These are phyloP conservation scores for Ogataea allantospora DNA, from an alignment of 805 yeast genomes.

Conservation along the genomic window DNA sequence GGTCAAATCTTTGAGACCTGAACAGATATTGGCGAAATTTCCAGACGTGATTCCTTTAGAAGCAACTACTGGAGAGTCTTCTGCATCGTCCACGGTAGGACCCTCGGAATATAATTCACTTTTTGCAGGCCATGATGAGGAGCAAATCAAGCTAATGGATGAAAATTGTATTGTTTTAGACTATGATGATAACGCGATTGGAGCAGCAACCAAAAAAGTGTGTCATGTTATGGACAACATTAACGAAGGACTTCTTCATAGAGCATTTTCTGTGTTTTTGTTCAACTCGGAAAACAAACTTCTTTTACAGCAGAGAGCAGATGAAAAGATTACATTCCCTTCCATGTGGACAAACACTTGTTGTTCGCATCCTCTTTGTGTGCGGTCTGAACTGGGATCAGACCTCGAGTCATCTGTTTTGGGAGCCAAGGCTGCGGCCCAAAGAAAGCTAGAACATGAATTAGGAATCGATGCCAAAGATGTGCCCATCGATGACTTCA, in stretches of 20 bases:
- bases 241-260: conserved; percentile 79
- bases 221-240: conserved; percentile 89
- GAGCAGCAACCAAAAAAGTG: conserved; percentile 90
- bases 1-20: conserved; percentile 49
- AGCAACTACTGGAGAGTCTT: conserved; percentile 56
- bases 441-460: conserved; percentile 89
- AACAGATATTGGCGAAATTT: conserved; percentile 56
- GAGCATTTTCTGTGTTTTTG: conserved; percentile 95
- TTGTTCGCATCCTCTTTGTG: conserved; percentile 95
- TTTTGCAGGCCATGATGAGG: conserved; percentile 88
- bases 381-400: conserved; percentile 73
- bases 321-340: conserved; percentile 95
- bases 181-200: conserved; percentile 81
- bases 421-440: conserved; percentile 88
- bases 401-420: conserved; percentile 56
- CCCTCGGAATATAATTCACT: conserved; percentile 38
- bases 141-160: conserved; percentile 92
- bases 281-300: conserved; percentile 76
- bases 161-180: conserved; percentile 94
- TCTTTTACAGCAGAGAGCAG: conserved; percentile 91
- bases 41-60: conserved; percentile 66
- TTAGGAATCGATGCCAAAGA: conserved; percentile 69
- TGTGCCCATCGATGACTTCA: conserved; percentile 64
- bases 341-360: conserved; percentile 98
- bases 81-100: conserved; percentile 36